Conservation (phyloP, 148 eudicot species). For the Camellia japonica region DNA sequence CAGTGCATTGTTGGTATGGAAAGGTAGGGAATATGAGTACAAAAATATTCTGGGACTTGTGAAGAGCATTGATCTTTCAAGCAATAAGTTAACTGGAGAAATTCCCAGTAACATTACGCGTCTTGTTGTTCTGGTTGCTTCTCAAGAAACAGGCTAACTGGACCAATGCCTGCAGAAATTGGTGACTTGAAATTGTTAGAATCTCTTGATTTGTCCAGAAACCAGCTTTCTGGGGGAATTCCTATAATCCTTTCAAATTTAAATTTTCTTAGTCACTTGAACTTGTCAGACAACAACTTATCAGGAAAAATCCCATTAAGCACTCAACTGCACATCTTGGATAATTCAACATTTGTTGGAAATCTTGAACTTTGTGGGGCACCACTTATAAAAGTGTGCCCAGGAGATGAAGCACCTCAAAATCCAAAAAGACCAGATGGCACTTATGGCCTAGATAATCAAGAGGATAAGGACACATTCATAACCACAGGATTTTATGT, state of each 20-base stretch:
- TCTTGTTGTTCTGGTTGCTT: neutral
- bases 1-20: neutral
- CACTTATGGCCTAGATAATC: neutral
- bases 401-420: conserved; percentile 11
- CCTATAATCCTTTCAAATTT: neutral
- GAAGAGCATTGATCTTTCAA: neutral
- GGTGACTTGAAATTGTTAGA: neutral
- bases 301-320: conserved; percentile 29
- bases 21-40: neutral
- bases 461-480: neutral
- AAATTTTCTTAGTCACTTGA: neutral
- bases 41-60: neutral
- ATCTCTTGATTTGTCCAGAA: neutral
- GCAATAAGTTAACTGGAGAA: neutral
- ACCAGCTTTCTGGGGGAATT: neutral
- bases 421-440: too few species aligned
- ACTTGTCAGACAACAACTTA: neutral
- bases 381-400: conserved; percentile 24
- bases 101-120: neutral
- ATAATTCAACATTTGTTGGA: conserved; percentile 21
- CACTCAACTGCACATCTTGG: conserved; percentile 31
- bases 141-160: neutral
- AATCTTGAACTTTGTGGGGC: conserved; percentile 32
- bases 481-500: conserved; percentile 14
- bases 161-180: neutral